These are phyloP conservation scores for Striga hermonthica DNA, from an alignment of 305 asterid genomes.

Conservation along the genomic window DNA sequence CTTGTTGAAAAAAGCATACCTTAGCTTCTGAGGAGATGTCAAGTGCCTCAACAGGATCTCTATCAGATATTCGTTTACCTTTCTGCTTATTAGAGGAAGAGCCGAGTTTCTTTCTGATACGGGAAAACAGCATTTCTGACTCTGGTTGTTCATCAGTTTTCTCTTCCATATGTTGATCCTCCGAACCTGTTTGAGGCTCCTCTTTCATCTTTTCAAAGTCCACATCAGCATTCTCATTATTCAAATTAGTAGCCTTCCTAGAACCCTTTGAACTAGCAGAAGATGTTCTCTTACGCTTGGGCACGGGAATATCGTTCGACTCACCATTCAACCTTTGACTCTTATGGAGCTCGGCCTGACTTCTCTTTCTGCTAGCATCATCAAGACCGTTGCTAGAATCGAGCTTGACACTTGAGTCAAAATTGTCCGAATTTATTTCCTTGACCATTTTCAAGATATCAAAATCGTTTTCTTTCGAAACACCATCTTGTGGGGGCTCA, in stretches of 20 bases:
- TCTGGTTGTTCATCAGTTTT: slow-evolving; percentile 44
- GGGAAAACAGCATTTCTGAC: slow-evolving; percentile 48
- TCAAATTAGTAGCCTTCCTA: slow-evolving; percentile 34
- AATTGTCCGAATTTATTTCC: slow-evolving; percentile 65
- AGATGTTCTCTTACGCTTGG: slow-evolving; percentile 69
- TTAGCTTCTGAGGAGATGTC: slow-evolving; percentile 45
- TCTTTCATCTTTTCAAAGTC: slow-evolving; percentile 43
- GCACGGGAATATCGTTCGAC: slow-evolving; percentile 48
- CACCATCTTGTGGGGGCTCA: slow-evolving; percentile 44
- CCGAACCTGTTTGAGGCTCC: slow-evolving; percentile 49
- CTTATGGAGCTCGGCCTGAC: slow-evolving; percentile 36
- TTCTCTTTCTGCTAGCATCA: slow-evolving; percentile 42
- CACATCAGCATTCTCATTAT: slow-evolving; percentile 29
- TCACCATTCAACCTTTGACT: slow-evolving; percentile 46
- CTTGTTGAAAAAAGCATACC: slow-evolving; percentile 43
- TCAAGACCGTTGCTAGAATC: slow-evolving; percentile 72
- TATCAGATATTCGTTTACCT: slow-evolving; percentile 44
- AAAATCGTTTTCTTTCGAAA: slow-evolving; percentile 45
- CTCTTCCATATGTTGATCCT: slow-evolving; percentile 40
- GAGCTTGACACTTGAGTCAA: slow-evolving; percentile 49
- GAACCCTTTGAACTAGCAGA: slow-evolving; percentile 47
- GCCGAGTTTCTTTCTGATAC: slow-evolving; percentile 44
- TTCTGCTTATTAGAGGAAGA: slow-evolving; percentile 49
- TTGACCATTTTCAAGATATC: slow-evolving; percentile 75
- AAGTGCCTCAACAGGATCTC: slow-evolving; percentile 38